Conservation (phyloP, 768 basidiomycete genomes). For the Tricholoma terreum region DNA sequence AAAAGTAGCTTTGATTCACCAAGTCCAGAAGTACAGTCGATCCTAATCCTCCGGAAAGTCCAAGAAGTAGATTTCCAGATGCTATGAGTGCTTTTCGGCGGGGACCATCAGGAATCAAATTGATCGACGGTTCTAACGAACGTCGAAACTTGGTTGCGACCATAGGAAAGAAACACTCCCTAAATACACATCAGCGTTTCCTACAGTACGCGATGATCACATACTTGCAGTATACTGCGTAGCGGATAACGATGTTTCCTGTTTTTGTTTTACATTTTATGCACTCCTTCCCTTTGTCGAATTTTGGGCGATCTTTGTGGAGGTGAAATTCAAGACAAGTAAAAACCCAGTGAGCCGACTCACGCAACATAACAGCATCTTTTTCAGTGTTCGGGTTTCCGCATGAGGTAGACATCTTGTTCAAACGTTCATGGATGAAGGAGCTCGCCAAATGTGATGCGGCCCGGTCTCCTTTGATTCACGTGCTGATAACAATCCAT, state of each 20-base stretch:
- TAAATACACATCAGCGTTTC: conserved; percentile 19
- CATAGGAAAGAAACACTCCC: conserved; percentile 66
- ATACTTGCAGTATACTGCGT: conserved; percentile 85
- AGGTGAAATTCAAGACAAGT: not conserved
- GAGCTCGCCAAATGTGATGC: not conserved
- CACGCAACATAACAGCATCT: conserved; percentile 68
- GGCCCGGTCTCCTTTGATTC: not conserved
- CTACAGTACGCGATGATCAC: conserved; percentile 13
- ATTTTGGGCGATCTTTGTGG: conserved; percentile 56
- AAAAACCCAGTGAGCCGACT: conserved; percentile 18
- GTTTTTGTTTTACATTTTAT: conserved; percentile 67
- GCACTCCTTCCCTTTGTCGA: conserved; percentile 63
- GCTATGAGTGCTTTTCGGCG: conserved; percentile 62
- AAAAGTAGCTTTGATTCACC: conserved; percentile 52
- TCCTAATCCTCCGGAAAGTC: conserved; percentile 76
- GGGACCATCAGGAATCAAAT: conserved; percentile 50
- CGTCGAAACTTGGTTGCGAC: conserved; percentile 63
- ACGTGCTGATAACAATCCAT: conserved; percentile 1
- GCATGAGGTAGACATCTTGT: conserved; percentile 42
- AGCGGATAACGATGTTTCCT: conserved; percentile 72
- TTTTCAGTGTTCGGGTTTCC: conserved; percentile 59
- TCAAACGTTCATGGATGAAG: not conserved
- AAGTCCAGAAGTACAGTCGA: conserved; percentile 73
- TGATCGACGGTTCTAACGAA: conserved; percentile 61
- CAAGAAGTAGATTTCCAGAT: conserved; percentile 64